These are phyloP conservation scores for Tephrocybe sp. DNA, from an alignment of 768 basidiomycete genomes.

Conservation along the genomic window DNA sequence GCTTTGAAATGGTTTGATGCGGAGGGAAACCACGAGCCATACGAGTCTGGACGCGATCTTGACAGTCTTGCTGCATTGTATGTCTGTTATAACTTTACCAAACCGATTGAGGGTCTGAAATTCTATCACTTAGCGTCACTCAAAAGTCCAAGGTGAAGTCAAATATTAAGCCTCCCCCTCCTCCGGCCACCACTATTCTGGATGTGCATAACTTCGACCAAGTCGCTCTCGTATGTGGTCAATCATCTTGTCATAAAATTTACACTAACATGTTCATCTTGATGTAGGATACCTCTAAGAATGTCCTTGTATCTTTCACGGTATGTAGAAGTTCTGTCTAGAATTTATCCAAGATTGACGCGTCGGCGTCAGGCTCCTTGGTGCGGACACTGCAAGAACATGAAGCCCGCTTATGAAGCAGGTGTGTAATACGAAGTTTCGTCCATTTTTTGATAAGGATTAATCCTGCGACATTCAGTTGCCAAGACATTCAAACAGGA, in stretches of 20 bases:
- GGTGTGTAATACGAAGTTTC: slow-evolving; percentile 33
- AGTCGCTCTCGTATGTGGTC: slow-evolving; percentile 55
- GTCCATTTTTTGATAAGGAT: neutral
- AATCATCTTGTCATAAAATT: neutral
- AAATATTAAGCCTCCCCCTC: slow-evolving; percentile 83
- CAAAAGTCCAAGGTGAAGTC: slow-evolving; percentile 78
- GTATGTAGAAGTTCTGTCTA: slow-evolving; percentile 32
- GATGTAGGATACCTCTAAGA: slow-evolving; percentile 61
- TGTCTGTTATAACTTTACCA: slow-evolving; percentile 24
- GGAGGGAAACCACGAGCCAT: slow-evolving; percentile 63
- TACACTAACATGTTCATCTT: neutral
- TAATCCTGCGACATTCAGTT: slow-evolving; percentile 38
- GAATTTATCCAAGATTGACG: slow-evolving; percentile 1
- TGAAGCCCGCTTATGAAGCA: slow-evolving; percentile 87
- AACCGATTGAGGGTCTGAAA: neutral
- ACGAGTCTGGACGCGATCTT: slow-evolving; percentile 78
- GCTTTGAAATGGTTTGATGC: slow-evolving; percentile 90
- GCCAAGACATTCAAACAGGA: slow-evolving; percentile 79
- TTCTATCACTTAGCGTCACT: slow-evolving; percentile 51
- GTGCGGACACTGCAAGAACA: slow-evolving; percentile 93
- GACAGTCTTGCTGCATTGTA: slow-evolving; percentile 76
- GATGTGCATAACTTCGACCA: slow-evolving; percentile 74
- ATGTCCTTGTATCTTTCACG: slow-evolving; percentile 84
- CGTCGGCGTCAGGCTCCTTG: slow-evolving; percentile 52
- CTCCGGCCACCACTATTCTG: slow-evolving; percentile 64